Percentiles rank a stretch among this genome's conserved stretches.
These are phyloP conservation scores for Colletotrichum gigasporum DNA, from an alignment of 2,329 filamentous ascomycete genomes.

Conservation along the genomic window DNA sequence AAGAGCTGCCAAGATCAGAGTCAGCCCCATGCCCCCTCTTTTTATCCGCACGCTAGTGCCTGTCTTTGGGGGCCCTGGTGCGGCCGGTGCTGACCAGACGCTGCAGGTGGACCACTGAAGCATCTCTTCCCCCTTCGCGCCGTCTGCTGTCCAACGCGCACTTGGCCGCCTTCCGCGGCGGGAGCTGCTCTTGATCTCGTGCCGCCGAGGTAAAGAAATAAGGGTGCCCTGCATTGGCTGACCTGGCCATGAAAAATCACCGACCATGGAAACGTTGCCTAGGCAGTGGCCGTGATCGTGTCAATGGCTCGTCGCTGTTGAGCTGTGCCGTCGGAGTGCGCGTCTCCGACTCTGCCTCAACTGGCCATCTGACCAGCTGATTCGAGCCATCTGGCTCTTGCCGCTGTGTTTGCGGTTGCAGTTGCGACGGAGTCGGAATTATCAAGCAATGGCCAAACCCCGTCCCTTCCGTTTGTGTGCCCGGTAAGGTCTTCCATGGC, in stretches of 20 bases:
- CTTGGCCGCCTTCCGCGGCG: too few relatives aligned
- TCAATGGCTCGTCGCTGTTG: not conserved
- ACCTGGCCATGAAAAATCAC: too few relatives aligned
- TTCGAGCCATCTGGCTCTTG: not conserved
- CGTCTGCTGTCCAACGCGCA: too few relatives aligned
- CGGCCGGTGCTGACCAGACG: slow-evolving; percentile 3
- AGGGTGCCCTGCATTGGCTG: not conserved
- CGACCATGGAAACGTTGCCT: not conserved
- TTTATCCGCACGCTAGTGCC: slow-evolving; percentile 26
- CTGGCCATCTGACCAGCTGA: not conserved
- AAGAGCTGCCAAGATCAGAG: slow-evolving; percentile 16
- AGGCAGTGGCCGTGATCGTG: not conserved
- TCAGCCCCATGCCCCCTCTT: slow-evolving; percentile 12
- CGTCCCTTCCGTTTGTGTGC: not conserved
- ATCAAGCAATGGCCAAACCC: not conserved
- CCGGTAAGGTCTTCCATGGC: not conserved
- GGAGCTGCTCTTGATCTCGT: slow-evolving; percentile 4
- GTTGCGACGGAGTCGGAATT: not conserved
- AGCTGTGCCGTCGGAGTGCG: not conserved
- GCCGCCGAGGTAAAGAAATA: slow-evolving; percentile 8
- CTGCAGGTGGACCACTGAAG: not conserved
- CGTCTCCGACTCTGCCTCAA: not conserved
- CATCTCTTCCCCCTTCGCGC: not conserved
- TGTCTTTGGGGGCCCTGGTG: not conserved
- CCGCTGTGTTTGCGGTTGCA: too few relatives aligned